Conservation (phyloP, 768 basidiomycete species). For the Termitomyces titanicus region DNA sequence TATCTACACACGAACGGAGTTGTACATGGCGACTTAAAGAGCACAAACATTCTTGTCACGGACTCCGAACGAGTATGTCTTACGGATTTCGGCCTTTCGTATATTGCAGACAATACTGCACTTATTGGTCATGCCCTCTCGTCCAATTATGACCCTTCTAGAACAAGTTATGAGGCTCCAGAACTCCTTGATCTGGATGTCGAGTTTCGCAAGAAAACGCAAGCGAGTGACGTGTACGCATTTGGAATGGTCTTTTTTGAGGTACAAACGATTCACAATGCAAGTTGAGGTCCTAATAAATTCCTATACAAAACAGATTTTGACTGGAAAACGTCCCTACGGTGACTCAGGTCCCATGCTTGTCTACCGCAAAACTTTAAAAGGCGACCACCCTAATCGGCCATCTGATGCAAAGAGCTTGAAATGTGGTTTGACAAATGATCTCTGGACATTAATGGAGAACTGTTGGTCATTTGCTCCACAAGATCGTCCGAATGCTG, state of each 20-base stretch:
- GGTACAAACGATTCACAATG: neutral
- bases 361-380: neutral
- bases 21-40: slow-evolving; percentile 44
- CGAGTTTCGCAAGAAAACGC: slow-evolving; percentile 10
- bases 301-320: neutral
- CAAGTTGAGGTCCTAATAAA: neutral
- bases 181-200: slow-evolving; percentile 20
- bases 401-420: neutral
- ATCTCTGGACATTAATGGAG: neutral
- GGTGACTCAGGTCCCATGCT: neutral
- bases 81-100: slow-evolving; percentile 46
- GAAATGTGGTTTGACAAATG: neutral
- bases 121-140: slow-evolving; percentile 12
- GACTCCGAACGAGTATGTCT: slow-evolving; percentile 34
- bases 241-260: slow-evolving; percentile 8
- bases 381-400: neutral
- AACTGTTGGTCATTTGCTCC: neutral
- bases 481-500: neutral
- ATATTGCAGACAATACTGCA: slow-evolving; percentile 14
- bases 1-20: slow-evolving; percentile 33
- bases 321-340: neutral
- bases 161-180: slow-evolving; percentile 29
- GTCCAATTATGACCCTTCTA: slow-evolving; percentile 18
- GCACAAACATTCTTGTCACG: slow-evolving; percentile 19
- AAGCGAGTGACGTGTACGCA: slow-evolving; percentile 2